Conservation (phyloP, 2,329 filamentous ascomycete genomes). For the Exophiala aquamarina region DNA sequence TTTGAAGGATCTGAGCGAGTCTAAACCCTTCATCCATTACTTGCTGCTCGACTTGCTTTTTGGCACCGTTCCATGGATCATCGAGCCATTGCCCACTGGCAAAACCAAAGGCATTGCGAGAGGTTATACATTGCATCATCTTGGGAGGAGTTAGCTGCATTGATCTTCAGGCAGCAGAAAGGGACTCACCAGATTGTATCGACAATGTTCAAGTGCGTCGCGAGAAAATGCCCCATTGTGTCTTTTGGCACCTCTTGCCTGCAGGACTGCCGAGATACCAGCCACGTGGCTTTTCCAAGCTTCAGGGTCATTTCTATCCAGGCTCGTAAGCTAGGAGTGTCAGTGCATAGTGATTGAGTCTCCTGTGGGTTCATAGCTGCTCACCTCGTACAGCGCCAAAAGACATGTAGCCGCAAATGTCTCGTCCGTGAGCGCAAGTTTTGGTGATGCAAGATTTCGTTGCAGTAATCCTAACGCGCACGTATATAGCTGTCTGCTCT, state of each 20-base stretch:
- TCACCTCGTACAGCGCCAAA: conserved; percentile 2
- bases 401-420: conserved; percentile 1
- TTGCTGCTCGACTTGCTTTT: neutral
- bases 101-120: neutral
- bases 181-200: conserved; percentile 3
- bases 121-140: no score
- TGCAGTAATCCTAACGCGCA: neutral
- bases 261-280: neutral
- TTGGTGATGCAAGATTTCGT: neutral
- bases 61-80: neutral
- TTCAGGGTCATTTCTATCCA: neutral
- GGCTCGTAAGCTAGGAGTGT: neutral
- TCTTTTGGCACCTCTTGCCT: neutral
- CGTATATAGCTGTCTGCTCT: neutral
- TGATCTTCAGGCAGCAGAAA: neutral
- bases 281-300: neutral
- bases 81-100: neutral
- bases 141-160: no score
- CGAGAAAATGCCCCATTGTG: neutral
- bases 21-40: neutral
- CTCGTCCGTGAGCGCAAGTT: neutral
- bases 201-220: neutral
- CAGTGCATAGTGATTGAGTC: neutral
- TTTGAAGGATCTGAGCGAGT: neutral
- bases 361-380: neutral